Evolutionary conservation across 495 filamentous ascomycete species (phyloP), one percentile per base, ranked within the genome.

Genomic region (Aspergillus sclerotioniger): DNA sequence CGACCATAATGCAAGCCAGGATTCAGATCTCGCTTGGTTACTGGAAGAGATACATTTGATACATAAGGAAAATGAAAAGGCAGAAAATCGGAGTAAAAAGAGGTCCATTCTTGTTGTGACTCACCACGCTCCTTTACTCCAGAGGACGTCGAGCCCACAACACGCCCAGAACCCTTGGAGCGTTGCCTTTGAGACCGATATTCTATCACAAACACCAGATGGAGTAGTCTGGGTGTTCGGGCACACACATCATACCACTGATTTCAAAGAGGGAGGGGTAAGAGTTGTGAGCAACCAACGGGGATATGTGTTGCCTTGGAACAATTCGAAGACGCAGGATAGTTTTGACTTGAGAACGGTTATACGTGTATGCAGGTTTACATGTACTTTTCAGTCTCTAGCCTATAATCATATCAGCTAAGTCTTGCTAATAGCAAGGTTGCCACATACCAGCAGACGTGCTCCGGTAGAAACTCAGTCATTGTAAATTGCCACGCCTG

Each of bases 211-310:
- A 17, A 13, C 49, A 44, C 5, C 50, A 46, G n/a, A 48, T 20
- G 54, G 57, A 0, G 72, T 79, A 59, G 50, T 53, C 7, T 84
- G 80, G 81, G 67, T 79, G 0, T 85, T 80, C 69, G 84, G 83
- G 2, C 76, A 83, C 45, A 84, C 81, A 2, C 80, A 83, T 54
- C 77, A 74, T 28, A 71, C 71, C 3, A 76, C 71, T 0, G 71
- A 78, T 21, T 79, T 79, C 43, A 71, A 51, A 32, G 62, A 69
- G 25, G 44, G 57, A 6, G 67, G 73, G 1, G 65, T 83, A 9
- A 68, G 59, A 51, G 62, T 83, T 47, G 67, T 84, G 57, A 71
- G 67, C 12, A 86, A 85, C 61, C 82, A 86, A 60, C 68, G 80
- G 28, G 82, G 80, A 3, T 82, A 80, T 68, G 69, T 76, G 19